phyloP scores from a whole-genome alignment of 2,329 filamentous ascomycete species.

The Coleophoma eucalyptorum region DNA sequence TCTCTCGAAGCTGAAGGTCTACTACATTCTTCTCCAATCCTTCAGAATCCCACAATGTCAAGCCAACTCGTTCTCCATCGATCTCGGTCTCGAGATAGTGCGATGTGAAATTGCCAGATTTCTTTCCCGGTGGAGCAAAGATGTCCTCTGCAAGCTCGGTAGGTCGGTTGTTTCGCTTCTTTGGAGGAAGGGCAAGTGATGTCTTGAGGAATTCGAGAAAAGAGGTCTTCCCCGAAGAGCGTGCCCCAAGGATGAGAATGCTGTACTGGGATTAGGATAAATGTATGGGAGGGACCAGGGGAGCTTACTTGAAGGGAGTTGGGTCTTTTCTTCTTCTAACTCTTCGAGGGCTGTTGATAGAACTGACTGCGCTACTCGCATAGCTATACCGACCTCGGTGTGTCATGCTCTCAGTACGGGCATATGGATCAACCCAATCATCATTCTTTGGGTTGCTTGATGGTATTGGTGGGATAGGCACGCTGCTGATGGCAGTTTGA shows the following conservation, averaged over 20 bases:
- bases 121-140: slow-evolving; percentile 32
- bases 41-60: slow-evolving; percentile 96
- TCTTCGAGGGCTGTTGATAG: slow-evolving; percentile 87
- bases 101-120: slow-evolving; percentile 69
- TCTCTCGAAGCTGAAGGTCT: slow-evolving; percentile 88
- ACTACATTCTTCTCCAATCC: slow-evolving; percentile 93
- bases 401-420: slow-evolving; percentile 90
- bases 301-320: slow-evolving; percentile 92
- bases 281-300: background rate
- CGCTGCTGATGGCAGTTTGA: slow-evolving; percentile 21
- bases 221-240: slow-evolving; percentile 88
- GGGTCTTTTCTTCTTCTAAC: slow-evolving; percentile 95
- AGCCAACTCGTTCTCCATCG: slow-evolving; percentile 82
- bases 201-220: slow-evolving; percentile 95
- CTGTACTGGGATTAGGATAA: slow-evolving; percentile 41
- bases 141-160: slow-evolving; percentile 46
- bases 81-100: slow-evolving; percentile 94
- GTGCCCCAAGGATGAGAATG: slow-evolving; percentile 84
- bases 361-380: slow-evolving; percentile 85
- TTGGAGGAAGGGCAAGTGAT: slow-evolving; percentile 76
- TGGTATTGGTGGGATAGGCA: slow-evolving; percentile 56
- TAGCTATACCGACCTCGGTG: slow-evolving; percentile 96
- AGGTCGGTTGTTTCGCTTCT: slow-evolving; percentile 55
- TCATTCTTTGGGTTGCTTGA: slow-evolving; percentile 28
- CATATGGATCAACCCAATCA: slow-evolving; percentile 70